Evolutionary conservation across 2,329 filamentous ascomycete species (phyloP), one percentile per base, ranked within the genome.

Genomic region (Penicillium janthinellum): DNA sequence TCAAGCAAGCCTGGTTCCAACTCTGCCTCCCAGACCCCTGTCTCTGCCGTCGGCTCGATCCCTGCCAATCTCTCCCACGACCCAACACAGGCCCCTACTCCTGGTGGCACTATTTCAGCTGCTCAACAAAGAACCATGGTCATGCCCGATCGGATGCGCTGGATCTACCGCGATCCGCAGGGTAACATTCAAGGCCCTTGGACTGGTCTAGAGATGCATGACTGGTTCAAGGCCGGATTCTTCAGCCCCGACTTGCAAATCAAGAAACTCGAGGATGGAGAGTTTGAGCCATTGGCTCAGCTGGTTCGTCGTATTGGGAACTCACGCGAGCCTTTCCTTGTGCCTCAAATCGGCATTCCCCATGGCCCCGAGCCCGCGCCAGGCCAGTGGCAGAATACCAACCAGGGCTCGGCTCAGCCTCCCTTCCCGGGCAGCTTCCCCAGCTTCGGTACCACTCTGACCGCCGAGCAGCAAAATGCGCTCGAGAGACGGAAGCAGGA

Each of bases 141-240:
- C 5, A 98, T 99, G 95, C 95, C 95, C 2, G 95, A 99, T 75
- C 86, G 96, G 14, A 99, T 99, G 92, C 86, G 94, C 69, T 99
- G 95, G 95, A 94, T 97, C 17, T 99, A 99, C 73, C 88, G 96
- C 54, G 95, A 99, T 73, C 95, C 95, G 5, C 91, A 96, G 73
- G 92, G 92, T 22, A 90, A 91, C 63, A 89, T 92, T 5, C 95
- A 99, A 73, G 95, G 95, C 0, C 95, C 95, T 0, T 99, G 95
- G 78, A 97, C 92, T 41, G 95, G 95, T 1, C 81, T 99, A 52
- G 95, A 99, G 77, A 99, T 99, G 95, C 96, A 99, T 68, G 96
- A 99, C 70, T 99, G 95, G 95, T 99, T 98, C 79, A 98, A 98
- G 75, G 94, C 93, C 39, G 93, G 94, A 48, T 99, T 98, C 79